Conservation (phyloP, 2,329 filamentous ascomycete species). For the Ceratocystis papillata region DNA sequence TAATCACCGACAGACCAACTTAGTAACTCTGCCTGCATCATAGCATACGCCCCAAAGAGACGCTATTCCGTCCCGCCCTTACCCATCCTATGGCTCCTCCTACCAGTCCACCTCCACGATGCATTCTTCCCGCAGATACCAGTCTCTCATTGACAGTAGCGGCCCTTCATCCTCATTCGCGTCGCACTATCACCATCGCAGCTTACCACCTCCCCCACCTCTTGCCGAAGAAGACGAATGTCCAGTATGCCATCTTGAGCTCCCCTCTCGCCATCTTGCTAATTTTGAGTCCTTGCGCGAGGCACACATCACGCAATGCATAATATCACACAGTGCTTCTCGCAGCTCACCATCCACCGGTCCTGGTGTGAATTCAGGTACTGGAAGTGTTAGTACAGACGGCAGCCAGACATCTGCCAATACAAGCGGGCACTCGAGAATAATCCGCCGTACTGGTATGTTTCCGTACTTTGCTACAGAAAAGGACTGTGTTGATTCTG, state of each 20-base stretch:
- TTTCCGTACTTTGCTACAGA: slow-evolving; percentile 55
- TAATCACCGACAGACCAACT: background rate
- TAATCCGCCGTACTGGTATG: slow-evolving; percentile 46
- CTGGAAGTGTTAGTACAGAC: background rate
- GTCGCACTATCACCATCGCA: slow-evolving; percentile 31
- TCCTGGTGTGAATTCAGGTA: background rate
- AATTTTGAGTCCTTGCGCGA: slow-evolving; percentile 47
- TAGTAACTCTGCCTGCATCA: slow-evolving; percentile 15
- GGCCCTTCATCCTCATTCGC: slow-evolving; percentile 30
- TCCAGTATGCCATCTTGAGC: slow-evolving; percentile 61
- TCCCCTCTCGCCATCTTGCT: slow-evolving; percentile 47
- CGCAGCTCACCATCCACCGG: slow-evolving; percentile 7
- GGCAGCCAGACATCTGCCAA: background rate
- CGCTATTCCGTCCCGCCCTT: background rate
- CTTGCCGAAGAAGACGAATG: slow-evolving; percentile 67
- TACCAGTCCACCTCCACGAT: slow-evolving; percentile 14
- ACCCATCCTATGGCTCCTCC: slow-evolving; percentile 24
- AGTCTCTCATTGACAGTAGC: slow-evolving; percentile 30
- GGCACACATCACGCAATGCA: slow-evolving; percentile 48
- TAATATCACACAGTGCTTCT: slow-evolving; percentile 45
- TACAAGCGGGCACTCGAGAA: slow-evolving; percentile 27
- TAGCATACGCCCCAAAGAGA: slow-evolving; percentile 19
- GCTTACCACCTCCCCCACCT: slow-evolving; percentile 38
- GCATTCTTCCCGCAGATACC: slow-evolving; percentile 26
- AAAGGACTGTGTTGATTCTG: slow-evolving; percentile 57